Percentiles rank a stretch among this genome's conserved stretches.
phyloP scores from a whole-genome alignment of 495 filamentous ascomycete genomes.

The Corynascus novoguineensis region DNA sequence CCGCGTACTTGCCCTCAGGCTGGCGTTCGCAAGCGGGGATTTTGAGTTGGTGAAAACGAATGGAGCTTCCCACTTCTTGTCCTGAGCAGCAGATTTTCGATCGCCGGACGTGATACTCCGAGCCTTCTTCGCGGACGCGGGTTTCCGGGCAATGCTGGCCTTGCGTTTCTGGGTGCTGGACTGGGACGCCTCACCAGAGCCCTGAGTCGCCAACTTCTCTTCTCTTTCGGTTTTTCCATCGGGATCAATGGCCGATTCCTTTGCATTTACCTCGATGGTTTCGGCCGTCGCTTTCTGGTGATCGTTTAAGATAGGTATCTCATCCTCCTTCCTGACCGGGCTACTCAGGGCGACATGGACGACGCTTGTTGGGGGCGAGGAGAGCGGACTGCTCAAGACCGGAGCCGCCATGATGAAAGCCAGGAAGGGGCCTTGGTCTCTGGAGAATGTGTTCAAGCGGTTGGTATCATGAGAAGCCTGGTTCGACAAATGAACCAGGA shows the following conservation, averaged over 20 bases:
- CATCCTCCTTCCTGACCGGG: neutral
- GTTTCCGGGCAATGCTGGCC: neutral
- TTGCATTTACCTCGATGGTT: neutral
- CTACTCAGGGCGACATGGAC: neutral
- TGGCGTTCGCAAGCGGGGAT: constrained; percentile 48
- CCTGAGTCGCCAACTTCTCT: neutral
- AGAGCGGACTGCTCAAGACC: constrained; percentile 10
- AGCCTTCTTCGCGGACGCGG: constrained; percentile 13
- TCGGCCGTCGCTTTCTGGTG: neutral
- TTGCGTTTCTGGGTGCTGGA: constrained; percentile 7
- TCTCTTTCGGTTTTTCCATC: neutral
- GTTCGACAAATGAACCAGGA: neutral
- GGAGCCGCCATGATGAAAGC: neutral
- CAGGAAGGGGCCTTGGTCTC: neutral
- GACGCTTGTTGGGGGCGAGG: constrained; percentile 16
- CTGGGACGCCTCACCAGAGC: neutral
- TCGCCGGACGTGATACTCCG: constrained; percentile 2
- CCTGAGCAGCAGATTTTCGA: constrained; percentile 18
- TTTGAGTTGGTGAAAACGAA: constrained; percentile 51
- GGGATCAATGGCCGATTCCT: neutral
- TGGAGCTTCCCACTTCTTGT: constrained; percentile 35
- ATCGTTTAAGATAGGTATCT: neutral
- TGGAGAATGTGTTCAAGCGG: neutral
- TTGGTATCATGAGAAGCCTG: neutral
- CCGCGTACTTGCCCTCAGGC: constrained; percentile 55